Evolutionary conservation across 495 filamentous ascomycete species (phyloP), one percentile per base, ranked within the genome.

Genomic region (Chlorociboria aeruginascens): DNA sequence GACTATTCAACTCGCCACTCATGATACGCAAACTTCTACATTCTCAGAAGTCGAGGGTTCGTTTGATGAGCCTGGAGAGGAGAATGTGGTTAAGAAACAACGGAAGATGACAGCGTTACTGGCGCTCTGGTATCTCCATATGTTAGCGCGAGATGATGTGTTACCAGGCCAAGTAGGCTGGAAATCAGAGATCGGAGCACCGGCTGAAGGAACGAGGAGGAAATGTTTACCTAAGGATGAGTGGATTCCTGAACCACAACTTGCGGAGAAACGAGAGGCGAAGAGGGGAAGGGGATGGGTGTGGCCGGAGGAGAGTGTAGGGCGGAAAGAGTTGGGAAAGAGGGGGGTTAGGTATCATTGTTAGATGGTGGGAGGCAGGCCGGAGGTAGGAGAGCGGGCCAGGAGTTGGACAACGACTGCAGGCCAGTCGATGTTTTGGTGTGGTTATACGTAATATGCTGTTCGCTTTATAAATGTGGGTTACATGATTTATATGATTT

Each of bases 211-310:
- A 13, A 88, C 83, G 2, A 63, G 88, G 32, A 75, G 84, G 62
- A 82, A 84, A 57, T 73, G 77, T 41, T 68, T 84, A 43, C 61
- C 75, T 1, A 77, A 84, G 50, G 89, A 96, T 62, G 68, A 72
- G 52, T 94, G 89, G 89, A 92, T 96, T 61, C 87, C 87, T 8
- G 81, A 82, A 68, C 82, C 84, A 33, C 82, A 88, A 56, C 69
- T 84, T 50, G 77, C 81, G 3, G 89, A 96, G 74, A 83, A 79
- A 70, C 69, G 89, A 16, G 82, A 85, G 66, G 86, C 86, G 42
- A 94, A 89, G 69, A 68, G 85, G 37, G 70, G 77, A 7, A 67
- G 89, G 13, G 89, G 89, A 0, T 96, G 88, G 87, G 78, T 93
- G 1, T 79, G 75, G 69, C 88, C 88, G 16, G 80, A 84, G 50